A percentile compares a stretch with the other conserved stretches of the same genome.
Conservation (phyloP, 2,329 filamentous ascomycete genomes). For the Anthostomella pinea region DNA sequence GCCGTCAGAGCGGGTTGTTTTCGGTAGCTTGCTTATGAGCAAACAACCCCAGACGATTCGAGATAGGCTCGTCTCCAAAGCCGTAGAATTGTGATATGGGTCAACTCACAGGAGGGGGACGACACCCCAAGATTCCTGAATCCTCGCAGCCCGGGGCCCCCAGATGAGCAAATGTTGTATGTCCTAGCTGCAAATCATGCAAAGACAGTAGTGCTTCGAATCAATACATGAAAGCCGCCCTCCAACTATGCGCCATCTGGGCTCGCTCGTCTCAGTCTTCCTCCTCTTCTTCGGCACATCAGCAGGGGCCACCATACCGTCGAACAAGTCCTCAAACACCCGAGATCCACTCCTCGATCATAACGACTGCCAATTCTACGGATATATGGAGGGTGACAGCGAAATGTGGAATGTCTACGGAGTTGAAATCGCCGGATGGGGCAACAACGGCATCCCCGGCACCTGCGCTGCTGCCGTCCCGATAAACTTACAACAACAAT, state of each 20-base stretch:
- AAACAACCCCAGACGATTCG: constrained; percentile 2
- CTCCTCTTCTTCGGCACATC: too few species aligned
- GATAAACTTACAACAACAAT: constrained; percentile 4
- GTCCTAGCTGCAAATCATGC: too few species aligned
- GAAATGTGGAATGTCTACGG: neutral
- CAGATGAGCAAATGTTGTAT: too few species aligned
- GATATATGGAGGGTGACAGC: neutral
- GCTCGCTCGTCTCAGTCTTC: too few species aligned
- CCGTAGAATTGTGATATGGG: neutral
- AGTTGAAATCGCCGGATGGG: constrained; percentile 9
- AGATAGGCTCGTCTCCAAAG: neutral
- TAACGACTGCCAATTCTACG: neutral
- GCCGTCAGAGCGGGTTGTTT: constrained; percentile 9
- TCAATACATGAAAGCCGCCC: too few species aligned
- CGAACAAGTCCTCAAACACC: too few species aligned
- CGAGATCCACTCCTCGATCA: too few species aligned
- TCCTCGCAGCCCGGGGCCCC: too few species aligned
- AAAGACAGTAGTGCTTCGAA: too few species aligned
- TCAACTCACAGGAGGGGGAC: neutral
- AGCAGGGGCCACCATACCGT: too few species aligned
- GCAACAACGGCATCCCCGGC: constrained; percentile 7
- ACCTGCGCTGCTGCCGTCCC: constrained; percentile 6
- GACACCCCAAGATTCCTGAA: too few species aligned
- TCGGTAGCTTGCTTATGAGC: constrained; percentile 10
- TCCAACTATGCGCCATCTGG: too few species aligned